Percentiles rank a stretch among this genome's conserved stretches.
These are phyloP conservation scores for Rhodotorula toruloides DNA, from an alignment of 768 basidiomycete genomes.

Conservation along the genomic window DNA sequence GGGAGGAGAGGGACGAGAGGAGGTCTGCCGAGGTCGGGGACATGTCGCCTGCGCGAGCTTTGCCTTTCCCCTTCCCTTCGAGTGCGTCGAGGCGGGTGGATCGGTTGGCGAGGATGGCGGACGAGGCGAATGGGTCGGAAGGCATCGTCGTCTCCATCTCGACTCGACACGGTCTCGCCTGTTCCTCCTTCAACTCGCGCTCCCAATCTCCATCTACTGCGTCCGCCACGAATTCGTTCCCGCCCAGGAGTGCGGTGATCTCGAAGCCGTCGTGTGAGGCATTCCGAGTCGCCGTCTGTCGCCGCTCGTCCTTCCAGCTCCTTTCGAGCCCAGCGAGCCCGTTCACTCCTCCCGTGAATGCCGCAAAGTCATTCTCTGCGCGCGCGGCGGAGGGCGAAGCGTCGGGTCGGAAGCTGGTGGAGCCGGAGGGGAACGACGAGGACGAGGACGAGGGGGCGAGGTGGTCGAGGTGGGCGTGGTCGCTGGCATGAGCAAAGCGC, in stretches of 20 bases:
- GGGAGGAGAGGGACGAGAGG: slow-evolving; percentile 23
- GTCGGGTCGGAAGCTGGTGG: background rate
- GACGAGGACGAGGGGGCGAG: background rate
- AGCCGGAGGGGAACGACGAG: background rate
- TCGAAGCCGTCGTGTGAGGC: slow-evolving; percentile 6
- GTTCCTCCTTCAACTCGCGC: slow-evolving; percentile 9
- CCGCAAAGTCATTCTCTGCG: background rate
- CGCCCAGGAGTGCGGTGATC: slow-evolving; percentile 1
- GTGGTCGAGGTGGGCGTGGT: background rate
- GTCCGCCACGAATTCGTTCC: background rate
- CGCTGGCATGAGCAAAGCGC: background rate
- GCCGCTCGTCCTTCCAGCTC: too few relatives aligned
- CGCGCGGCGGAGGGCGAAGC: background rate
- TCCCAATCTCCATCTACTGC: slow-evolving; percentile 29
- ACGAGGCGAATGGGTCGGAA: slow-evolving; percentile 14
- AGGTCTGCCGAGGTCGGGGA: slow-evolving; percentile 19
- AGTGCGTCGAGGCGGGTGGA: background rate
- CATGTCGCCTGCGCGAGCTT: slow-evolving; percentile 2
- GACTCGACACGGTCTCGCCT: background rate
- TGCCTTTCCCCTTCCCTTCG: background rate
- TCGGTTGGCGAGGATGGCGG: background rate
- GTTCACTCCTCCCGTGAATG: background rate
- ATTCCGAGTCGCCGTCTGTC: too few relatives aligned
- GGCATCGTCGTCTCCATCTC: background rate
- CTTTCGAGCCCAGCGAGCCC: too few relatives aligned